Evolutionary conservation across 805 yeast species (phyloP).

Genomic region (Sporopachydermia quercuum): DNA sequence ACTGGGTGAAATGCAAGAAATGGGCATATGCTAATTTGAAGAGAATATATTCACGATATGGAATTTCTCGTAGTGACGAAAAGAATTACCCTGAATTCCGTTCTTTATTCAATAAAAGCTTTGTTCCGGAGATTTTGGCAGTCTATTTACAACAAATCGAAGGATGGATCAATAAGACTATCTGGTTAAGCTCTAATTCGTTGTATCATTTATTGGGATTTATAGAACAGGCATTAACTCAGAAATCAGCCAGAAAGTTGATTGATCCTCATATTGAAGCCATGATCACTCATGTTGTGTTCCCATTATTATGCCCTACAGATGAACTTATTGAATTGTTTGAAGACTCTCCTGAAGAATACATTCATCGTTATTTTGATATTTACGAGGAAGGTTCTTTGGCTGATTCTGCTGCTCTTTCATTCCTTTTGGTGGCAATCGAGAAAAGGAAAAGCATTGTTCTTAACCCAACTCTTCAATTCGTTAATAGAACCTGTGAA

Average conservation of each 20-base stretch:
- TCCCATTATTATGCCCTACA: conserved; percentile 59
- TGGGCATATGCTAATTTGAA: conserved; percentile 77
- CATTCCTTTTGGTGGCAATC: conserved; percentile 57
- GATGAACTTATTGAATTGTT: conserved; percentile 56
- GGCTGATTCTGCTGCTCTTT: conserved; percentile 70
- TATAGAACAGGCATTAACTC: conserved; percentile 42
- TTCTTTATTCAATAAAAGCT: conserved; percentile 33
- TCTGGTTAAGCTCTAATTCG: conserved; percentile 59
- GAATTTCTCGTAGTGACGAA: conserved; percentile 20
- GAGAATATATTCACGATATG: conserved; percentile 30
- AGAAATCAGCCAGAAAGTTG: conserved; percentile 48
- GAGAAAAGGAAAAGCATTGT: conserved; percentile 49
- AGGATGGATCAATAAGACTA: conserved; percentile 47
- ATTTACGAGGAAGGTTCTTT: conserved; percentile 44
- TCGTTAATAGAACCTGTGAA: conserved; percentile 34
- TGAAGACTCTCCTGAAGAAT: conserved; percentile 81
- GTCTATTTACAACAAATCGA: conserved; percentile 54
- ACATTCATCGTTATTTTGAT: conserved; percentile 59
- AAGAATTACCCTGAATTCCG: conserved; percentile 50
- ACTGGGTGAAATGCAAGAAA: conserved; percentile 67
- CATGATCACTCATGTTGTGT: conserved; percentile 55
- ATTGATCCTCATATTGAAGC: conserved; percentile 51
- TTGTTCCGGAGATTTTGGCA: conserved; percentile 59
- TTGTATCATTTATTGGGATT: conserved; percentile 53
- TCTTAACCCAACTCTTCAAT: conserved; percentile 43